Evolutionary conservation across 768 basidiomycete genomes (phyloP), one percentile per base, ranked within the genome.

Genomic region (Pleurotus citrinopileatus): DNA sequence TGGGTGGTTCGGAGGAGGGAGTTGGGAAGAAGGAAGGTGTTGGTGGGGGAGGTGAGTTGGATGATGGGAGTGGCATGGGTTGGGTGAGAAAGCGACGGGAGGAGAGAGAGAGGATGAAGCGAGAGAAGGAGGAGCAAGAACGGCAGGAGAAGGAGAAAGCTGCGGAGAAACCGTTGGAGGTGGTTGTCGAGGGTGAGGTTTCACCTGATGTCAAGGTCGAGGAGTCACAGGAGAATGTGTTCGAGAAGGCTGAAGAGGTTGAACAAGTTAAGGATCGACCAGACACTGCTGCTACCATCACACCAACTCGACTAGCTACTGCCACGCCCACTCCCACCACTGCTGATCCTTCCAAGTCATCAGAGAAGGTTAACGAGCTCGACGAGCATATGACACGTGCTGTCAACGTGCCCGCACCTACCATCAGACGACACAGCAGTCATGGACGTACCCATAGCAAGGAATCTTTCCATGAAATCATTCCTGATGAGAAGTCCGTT

Each of bases 1-100:
- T 53, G 55, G 40, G 51, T 7, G 46, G 51, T n/a, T n/a, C n/a
- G n/a, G n/a, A n/a, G 19, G 52, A 55, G 5, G 52, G 60, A 61
- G 64, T 60, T 26, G 59, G 42, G 58, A 62, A 25, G 57, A 66
- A 55, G 63, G 50, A 65, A 54, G 62, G 70, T 72, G 55, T 66
- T 55, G 59, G 65, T 13, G 51, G 51, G 28, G 63, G 53, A 4
- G 60, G 37, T 2, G 87, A 88, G 17, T 82, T 80, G 0, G 89
- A 93, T 55, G 93, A 94, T 59, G 91, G 91, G 1, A 88, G 87
- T 66, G 93, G 93, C 8, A 86, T 94, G 83, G 84, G 77, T 0
- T 95, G 93, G 93, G 78, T 94, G 22, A 82, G 77, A 70, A 72
- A 67, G 57, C 66, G 92, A 37, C 71, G 80, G 59, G 84, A 84